phyloP scores from a whole-genome alignment of 2,329 filamentous ascomycete species.

The Fusarium pininemorale region DNA sequence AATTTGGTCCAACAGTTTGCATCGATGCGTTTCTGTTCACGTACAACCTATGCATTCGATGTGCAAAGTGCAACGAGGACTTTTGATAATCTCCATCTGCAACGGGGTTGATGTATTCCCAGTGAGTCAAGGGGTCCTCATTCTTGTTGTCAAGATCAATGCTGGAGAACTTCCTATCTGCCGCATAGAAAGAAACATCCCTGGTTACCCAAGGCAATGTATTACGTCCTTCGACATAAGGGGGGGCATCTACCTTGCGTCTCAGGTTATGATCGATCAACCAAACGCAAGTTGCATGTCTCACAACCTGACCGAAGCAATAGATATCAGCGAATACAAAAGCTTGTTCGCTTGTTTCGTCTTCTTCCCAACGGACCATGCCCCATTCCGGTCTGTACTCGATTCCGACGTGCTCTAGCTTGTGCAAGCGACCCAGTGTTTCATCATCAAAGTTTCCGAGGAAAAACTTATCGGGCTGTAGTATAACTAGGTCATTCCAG shows the following conservation, averaged over 20 bases:
- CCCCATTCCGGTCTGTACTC: not conserved
- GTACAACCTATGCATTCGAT: rapidly evolving
- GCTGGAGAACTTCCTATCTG: not conserved
- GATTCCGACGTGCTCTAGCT: not conserved
- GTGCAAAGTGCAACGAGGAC: not conserved
- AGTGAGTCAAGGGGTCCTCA: not conserved
- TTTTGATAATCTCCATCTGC: not conserved
- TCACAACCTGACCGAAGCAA: rapidly evolving
- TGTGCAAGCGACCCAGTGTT: rapidly evolving
- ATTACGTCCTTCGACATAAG: rapidly evolving
- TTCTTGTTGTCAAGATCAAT: not conserved
- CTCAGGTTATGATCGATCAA: not conserved
- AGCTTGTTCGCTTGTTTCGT: too few relatives aligned
- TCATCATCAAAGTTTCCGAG: not conserved
- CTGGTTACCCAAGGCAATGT: too few relatives aligned
- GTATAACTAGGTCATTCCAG: not conserved
- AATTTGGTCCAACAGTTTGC: rapidly evolving
- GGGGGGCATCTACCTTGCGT: not conserved
- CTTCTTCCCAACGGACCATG: not conserved
- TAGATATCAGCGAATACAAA: not conserved
- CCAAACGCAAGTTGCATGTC: not conserved
- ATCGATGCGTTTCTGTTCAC: rapidly evolving
- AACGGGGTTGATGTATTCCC: not conserved
- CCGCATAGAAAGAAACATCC: not conserved
- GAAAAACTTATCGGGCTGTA: not conserved